These are phyloP conservation scores for Magnaporthiopsis rhizophila DNA, from an alignment of 2,329 filamentous ascomycete genomes.

Conservation along the genomic window DNA sequence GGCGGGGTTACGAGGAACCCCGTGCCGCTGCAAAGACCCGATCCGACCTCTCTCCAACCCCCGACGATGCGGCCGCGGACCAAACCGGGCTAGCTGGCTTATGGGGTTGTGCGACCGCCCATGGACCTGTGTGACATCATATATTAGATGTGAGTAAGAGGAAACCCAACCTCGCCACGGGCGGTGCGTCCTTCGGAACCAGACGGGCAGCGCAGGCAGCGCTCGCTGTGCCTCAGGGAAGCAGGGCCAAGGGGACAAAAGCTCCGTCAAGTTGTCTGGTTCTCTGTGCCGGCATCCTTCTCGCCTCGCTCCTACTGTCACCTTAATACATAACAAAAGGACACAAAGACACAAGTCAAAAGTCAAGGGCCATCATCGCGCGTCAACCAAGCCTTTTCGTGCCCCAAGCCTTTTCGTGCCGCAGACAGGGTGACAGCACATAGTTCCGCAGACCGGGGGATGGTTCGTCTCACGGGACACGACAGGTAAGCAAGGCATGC, in stretches of 20 bases:
- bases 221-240: neutral
- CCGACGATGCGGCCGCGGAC: neutral
- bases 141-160: neutral
- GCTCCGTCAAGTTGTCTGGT: neutral
- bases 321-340: neutral
- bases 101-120: neutral
- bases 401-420: neutral
- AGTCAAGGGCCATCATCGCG: neutral
- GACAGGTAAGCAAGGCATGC: neutral
- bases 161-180: too few relatives aligned
- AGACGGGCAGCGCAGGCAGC: neutral
- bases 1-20: neutral
- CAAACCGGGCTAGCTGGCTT: neutral
- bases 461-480: neutral
- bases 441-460: neutral
- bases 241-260: neutral
- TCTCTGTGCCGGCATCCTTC: neutral
- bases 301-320: neutral
- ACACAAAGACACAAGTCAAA: too few relatives aligned
- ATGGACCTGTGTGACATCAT: neutral
- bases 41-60: too few relatives aligned
- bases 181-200: too few relatives aligned
- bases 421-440: neutral
- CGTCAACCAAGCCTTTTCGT: neutral
- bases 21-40: neutral